Evolutionary conservation across 228 moss, liverwort and hornwort genomes (phyloP).

Genomic region (Sphagnum magellanicum): DNA sequence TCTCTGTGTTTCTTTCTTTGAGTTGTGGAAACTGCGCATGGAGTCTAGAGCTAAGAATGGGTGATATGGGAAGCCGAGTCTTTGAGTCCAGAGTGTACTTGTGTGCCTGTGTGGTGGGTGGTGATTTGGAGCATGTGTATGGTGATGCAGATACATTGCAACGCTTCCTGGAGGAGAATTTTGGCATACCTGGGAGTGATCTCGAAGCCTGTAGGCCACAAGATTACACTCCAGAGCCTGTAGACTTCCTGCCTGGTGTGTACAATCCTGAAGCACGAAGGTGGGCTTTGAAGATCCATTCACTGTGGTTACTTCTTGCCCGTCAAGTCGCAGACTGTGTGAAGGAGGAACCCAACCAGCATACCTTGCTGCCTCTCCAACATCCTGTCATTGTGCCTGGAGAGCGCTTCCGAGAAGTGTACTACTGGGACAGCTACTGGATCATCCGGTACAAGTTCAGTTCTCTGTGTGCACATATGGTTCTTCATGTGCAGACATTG

Average conservation of each 20-base stretch:
- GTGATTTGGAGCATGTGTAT: too few species aligned
- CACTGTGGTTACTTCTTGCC: conserved; percentile 52
- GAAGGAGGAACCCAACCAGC: conserved; percentile 36
- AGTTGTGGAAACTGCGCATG: too few species aligned
- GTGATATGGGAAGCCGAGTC: too few species aligned
- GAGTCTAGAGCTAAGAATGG: too few species aligned
- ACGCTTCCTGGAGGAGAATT: conserved; percentile 33
- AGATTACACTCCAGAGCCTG: conserved; percentile 25
- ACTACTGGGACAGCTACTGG: conserved; percentile 86
- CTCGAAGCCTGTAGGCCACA: conserved; percentile 25
- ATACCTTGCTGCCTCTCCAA: conserved; percentile 52
- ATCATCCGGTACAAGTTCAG: conserved; percentile 29
- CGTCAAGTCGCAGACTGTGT: conserved; percentile 40
- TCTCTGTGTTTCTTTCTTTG: too few species aligned
- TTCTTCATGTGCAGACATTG: too few species aligned
- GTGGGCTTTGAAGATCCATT: conserved; percentile 48
- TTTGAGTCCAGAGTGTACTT: too few species aligned
- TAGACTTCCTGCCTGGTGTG: conserved; percentile 37
- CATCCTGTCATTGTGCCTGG: conserved; percentile 56
- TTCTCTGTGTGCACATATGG: too few species aligned
- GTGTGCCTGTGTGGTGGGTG: too few species aligned
- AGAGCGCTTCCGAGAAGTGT: conserved; percentile 56
- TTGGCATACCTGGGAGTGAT: conserved; percentile 51
- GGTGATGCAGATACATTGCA: conserved; percentile 5
- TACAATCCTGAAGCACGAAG: conserved; percentile 26